A percentile compares a stretch with the other conserved stretches of the same genome.
phyloP scores from a whole-genome alignment of 352 stramenopile genomes.

The Elongisporangium prolatum region DNA sequence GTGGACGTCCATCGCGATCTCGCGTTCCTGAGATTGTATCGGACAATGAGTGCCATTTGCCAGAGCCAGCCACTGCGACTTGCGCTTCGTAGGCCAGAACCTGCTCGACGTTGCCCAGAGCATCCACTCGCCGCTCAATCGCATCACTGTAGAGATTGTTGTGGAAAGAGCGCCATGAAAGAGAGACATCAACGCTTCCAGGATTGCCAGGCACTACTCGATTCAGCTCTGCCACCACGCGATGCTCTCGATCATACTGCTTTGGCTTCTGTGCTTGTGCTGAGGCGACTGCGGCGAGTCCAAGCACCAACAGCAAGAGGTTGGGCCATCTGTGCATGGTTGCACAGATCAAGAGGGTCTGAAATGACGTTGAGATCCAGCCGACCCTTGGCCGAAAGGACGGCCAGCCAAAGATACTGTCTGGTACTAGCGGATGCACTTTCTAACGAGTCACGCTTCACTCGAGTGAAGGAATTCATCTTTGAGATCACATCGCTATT shows the following conservation, averaged over 20 bases:
- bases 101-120: conserved; percentile 15
- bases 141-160: conserved; percentile 14
- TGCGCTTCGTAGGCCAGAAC: conserved; percentile 56
- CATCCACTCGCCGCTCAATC: conserved; percentile 4
- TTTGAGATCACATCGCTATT: no score
- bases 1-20: background rate
- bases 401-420: background rate
- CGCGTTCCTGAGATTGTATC: conserved; percentile 26
- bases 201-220: conserved; percentile 32
- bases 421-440: no score
- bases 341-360: background rate
- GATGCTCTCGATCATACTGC: conserved; percentile 6
- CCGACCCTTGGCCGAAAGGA: background rate
- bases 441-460: no score
- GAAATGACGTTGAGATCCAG: background rate
- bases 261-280: background rate
- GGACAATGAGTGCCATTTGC: conserved; percentile 29
- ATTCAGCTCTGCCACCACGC: conserved; percentile 24
- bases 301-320: background rate
- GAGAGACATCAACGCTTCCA: conserved; percentile 24
- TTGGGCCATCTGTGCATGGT: background rate
- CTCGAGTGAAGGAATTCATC: no score
- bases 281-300: background rate
- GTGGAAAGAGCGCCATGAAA: conserved; percentile 44
- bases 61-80: conserved; percentile 36